Evolutionary conservation across 1,284 basidiomycete genomes (phyloP), one percentile per base, ranked within the genome.

Genomic region (Schizophyllum commune): DNA sequence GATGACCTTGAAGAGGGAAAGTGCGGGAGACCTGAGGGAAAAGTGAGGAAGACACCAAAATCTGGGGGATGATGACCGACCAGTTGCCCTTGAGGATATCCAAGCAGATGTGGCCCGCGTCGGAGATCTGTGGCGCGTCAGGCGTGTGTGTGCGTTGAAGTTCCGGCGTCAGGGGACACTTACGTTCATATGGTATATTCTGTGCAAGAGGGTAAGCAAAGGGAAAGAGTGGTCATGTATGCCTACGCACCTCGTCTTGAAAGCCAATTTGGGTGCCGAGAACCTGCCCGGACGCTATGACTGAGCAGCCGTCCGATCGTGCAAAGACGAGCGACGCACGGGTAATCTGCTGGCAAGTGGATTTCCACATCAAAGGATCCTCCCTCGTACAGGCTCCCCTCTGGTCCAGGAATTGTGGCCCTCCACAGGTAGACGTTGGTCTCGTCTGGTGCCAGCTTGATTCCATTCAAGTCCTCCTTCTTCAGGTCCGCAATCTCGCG

Each of bases 101-200:
- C 65, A 89, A 88, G 68, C 88, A 90, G 58, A 91, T 84, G 65
- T 78, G 80, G 55, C 88, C 88, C 58, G 82, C 81, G 59, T 89
- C 86, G 60, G 88, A 88, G 61, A 96, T 91, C 79, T 81, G 53
- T 20, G 22, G 57, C 47, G 58, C 58, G n/a, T 52, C 21, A 22
- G 32, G 13, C 20, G 20, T 52, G 59, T 4, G 27, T 19, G 51
- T 32, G 4, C 34, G 58, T 39, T 58, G 22, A 51, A 57, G 19
- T 8, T 13, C 22, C 64, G 27, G 5, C 5, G 2, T 27, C 27
- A 5, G 27, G 27, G 69, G 55, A 47, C 3, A 54, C 67, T 52
- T 62, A 80, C 79, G 70, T 96, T 96, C 89, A 94, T 95, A 69
- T 96, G 93, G 70, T 95, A 95, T 71, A 95, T 92, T 69, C 91